Conservation (phyloP, 768 basidiomycete genomes). For the Leccinum broughii region DNA sequence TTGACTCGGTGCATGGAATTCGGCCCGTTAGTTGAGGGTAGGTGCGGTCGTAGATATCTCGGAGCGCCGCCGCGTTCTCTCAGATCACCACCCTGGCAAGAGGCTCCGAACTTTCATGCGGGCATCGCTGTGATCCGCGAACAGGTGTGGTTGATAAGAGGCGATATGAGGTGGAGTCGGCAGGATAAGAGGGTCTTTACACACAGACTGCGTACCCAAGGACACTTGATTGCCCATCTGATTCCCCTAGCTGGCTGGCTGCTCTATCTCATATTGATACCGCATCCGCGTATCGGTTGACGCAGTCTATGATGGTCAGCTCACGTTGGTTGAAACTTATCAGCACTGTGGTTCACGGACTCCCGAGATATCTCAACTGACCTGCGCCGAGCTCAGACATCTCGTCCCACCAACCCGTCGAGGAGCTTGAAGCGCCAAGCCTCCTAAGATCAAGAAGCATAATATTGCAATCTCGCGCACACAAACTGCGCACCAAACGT, state of each 20-base stretch:
- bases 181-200: conserved; percentile 6
- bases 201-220: background rate
- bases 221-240: background rate
- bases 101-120: background rate
- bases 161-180: background rate
- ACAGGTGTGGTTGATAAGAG: background rate
- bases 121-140: background rate
- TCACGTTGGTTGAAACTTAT: background rate
- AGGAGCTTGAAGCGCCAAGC: no score
- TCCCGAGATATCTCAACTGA: background rate
- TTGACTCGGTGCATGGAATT: background rate
- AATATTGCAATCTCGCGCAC: background rate
- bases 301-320: background rate
- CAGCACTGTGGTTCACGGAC: background rate
- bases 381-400: background rate
- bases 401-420: background rate
- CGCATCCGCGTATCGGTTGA: background rate
- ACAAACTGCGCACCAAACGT: background rate
- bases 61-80: background rate
- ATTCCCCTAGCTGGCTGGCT: background rate
- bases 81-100: background rate
- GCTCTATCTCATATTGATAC: background rate
- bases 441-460: background rate
- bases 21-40: background rate
- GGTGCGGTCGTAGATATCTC: background rate